Percentiles rank a stretch among this genome's conserved stretches.
phyloP scores from a whole-genome alignment of 202 grass and related monocot species.

The Cymbopogon flexuosus region DNA sequence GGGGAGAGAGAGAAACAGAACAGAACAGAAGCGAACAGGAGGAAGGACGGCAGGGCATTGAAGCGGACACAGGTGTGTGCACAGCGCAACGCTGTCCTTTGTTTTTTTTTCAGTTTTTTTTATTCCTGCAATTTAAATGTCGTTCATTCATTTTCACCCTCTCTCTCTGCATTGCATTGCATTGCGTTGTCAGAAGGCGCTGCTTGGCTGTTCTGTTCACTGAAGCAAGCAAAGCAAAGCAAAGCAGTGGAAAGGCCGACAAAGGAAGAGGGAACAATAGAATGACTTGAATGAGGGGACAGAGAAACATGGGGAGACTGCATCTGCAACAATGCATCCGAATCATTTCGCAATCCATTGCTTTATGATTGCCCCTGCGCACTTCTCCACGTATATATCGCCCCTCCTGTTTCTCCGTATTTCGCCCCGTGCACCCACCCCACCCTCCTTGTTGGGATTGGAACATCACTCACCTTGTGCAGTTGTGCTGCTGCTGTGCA shows the following conservation, averaged over 20 bases:
- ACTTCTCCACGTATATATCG: background rate
- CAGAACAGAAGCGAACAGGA: background rate
- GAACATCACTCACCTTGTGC: background rate
- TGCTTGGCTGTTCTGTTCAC: background rate
- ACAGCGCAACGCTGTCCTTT: slow-evolving; percentile 8
- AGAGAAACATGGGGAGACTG: slow-evolving; percentile 58
- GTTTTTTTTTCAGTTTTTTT: background rate
- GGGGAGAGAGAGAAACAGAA: background rate
- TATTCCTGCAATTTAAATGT: background rate
- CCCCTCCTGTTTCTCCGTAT: background rate
- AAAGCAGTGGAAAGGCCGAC: slow-evolving; percentile 27
- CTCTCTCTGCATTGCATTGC: background rate
- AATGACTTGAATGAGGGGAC: slow-evolving; percentile 57
- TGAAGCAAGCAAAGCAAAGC: background rate
- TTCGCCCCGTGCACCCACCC: too few relatives aligned
- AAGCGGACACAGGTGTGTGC: slow-evolving; percentile 37
- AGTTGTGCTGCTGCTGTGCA: background rate
- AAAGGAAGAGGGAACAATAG: slow-evolving; percentile 56
- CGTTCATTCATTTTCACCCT: background rate
- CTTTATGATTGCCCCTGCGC: slow-evolving; percentile 52
- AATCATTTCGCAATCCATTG: slow-evolving; percentile 71
- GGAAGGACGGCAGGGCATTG: slow-evolving; percentile 27
- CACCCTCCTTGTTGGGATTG: too few relatives aligned
- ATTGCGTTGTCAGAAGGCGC: background rate
- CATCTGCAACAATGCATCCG: background rate